Evolutionary conservation across 805 yeast species (phyloP).

Genomic region (Wickerhamomyces silvicola): DNA sequence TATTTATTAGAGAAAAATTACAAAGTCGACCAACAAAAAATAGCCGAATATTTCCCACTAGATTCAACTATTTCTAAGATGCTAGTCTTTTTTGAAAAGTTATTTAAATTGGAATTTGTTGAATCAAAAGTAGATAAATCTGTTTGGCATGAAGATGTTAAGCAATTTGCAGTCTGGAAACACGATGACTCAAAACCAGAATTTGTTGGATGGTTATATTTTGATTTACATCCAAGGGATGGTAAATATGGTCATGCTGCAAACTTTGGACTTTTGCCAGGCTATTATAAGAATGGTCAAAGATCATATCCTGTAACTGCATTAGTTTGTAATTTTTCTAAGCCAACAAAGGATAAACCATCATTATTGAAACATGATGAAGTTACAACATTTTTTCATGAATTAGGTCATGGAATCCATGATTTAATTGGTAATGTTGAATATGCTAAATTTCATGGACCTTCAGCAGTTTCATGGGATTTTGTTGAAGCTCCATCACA

Average conservation of each 20-base stretch:
- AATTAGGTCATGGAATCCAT: constrained; percentile 86
- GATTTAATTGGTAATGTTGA: constrained; percentile 61
- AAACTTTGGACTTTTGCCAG: constrained; percentile 61
- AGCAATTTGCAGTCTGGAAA: constrained; percentile 66
- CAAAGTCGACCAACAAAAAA: constrained; percentile 63
- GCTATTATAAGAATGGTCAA: constrained; percentile 44
- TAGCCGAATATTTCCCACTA: constrained; percentile 75
- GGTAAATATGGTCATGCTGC: constrained; percentile 91
- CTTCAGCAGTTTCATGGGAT: constrained; percentile 70
- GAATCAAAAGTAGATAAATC: constrained; percentile 37
- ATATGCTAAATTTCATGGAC: constrained; percentile 65
- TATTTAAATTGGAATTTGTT: constrained; percentile 64
- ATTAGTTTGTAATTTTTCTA: constrained; percentile 78
- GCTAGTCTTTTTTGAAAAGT: constrained; percentile 62
- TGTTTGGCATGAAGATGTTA: constrained; percentile 77
- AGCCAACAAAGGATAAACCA: constrained; percentile 63
- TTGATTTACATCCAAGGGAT: constrained; percentile 79
- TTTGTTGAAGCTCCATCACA: constrained; percentile 92
- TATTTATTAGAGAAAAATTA: constrained; percentile 59
- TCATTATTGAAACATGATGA: constrained; percentile 72
- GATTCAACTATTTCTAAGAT: constrained; percentile 59
- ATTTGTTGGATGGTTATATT: constrained; percentile 73
- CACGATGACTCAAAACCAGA: constrained; percentile 45
- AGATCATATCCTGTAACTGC: constrained; percentile 67
- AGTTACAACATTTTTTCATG: constrained; percentile 82